Percentiles rank a stretch among this genome's conserved stretches.
Conservation (phyloP, 1,139 yeast species). For the Blastobotrys petasosporus region DNA sequence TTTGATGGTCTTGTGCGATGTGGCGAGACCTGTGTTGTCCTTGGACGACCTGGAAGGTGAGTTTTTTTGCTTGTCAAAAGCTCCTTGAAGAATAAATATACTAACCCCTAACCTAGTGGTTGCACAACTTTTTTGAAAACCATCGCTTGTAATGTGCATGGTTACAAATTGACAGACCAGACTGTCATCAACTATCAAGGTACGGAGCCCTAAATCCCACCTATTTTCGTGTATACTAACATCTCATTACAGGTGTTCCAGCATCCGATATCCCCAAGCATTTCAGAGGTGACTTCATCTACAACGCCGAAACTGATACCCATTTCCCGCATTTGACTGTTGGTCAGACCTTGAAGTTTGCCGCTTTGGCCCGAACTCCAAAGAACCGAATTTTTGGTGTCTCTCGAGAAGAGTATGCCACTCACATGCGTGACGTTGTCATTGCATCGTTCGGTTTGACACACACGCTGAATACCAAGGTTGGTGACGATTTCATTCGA, state of each 20-base stretch:
- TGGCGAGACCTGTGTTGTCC: conserved; percentile 69
- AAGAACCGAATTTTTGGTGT: conserved; percentile 57
- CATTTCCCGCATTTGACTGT: conserved; percentile 73
- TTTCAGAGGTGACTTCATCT: conserved; percentile 65
- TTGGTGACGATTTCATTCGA: conserved; percentile 64
- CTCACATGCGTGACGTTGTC: conserved; percentile 56
- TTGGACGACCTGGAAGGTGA: conserved; percentile 64
- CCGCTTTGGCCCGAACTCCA: conserved; percentile 62
- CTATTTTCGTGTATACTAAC: background rate
- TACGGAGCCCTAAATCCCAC: background rate
- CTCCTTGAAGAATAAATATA: background rate
- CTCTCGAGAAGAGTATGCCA: conserved; percentile 51
- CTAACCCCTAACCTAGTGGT: conserved; percentile 44
- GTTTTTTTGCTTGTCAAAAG: conserved; percentile 4
- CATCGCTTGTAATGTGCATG: conserved; percentile 64
- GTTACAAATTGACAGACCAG: conserved; percentile 53
- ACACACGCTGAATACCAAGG: conserved; percentile 64
- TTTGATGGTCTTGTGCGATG: conserved; percentile 65
- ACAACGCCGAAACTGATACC: conserved; percentile 63
- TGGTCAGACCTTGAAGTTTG: conserved; percentile 61
- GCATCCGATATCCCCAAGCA: conserved; percentile 44
- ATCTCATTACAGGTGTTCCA: conserved; percentile 17
- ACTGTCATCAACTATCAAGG: conserved; percentile 37
- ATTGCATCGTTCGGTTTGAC: conserved; percentile 70
- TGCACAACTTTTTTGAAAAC: conserved; percentile 74